phyloP scores from a whole-genome alignment of 371 early-diverging fungal species.

The Choanephora cucurbitarum region DNA sequence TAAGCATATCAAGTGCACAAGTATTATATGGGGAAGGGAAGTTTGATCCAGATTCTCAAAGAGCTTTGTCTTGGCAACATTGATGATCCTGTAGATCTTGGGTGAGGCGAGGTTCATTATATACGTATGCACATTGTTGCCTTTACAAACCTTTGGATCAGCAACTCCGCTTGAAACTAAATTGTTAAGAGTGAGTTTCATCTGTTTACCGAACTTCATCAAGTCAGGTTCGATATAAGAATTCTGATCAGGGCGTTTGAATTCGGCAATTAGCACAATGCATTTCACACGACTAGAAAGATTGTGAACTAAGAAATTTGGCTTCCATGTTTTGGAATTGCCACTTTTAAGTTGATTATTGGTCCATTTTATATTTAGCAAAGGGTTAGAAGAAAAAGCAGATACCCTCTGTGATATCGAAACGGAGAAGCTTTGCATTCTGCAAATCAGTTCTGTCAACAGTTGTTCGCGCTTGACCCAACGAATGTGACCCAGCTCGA shows the following conservation, averaged over 20 bases:
- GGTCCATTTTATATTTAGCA: constrained; percentile 18
- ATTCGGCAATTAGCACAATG: constrained; percentile 16
- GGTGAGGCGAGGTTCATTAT: constrained; percentile 20
- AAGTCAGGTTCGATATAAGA: constrained; percentile 20
- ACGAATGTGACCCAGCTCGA: too few species aligned
- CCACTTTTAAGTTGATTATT: constrained; percentile 10
- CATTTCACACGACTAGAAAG: constrained; percentile 8
- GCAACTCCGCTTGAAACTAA: constrained; percentile 12
- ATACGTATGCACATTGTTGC: constrained; percentile 12
- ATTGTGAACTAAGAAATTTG: constrained; percentile 16
- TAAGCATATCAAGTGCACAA: constrained; percentile 10
- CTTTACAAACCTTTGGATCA: constrained; percentile 19
- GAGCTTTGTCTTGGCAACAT: constrained; percentile 8
- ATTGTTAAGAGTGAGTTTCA: constrained; percentile 15
- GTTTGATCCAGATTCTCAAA: neutral
- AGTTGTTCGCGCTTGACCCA: too few species aligned
- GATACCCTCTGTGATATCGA: too few species aligned
- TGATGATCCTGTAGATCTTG: constrained; percentile 21
- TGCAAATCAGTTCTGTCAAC: too few species aligned
- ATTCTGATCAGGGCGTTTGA: constrained; percentile 12
- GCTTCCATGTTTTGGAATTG: constrained; percentile 1
- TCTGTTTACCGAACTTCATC: constrained; percentile 17
- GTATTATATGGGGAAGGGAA: constrained; percentile 7
- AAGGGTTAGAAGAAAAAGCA: constrained; percentile 3
- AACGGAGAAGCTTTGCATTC: too few species aligned